phyloP scores from a whole-genome alignment of 345 rosid genomes.

The Rhodamnia argentea region DNA sequence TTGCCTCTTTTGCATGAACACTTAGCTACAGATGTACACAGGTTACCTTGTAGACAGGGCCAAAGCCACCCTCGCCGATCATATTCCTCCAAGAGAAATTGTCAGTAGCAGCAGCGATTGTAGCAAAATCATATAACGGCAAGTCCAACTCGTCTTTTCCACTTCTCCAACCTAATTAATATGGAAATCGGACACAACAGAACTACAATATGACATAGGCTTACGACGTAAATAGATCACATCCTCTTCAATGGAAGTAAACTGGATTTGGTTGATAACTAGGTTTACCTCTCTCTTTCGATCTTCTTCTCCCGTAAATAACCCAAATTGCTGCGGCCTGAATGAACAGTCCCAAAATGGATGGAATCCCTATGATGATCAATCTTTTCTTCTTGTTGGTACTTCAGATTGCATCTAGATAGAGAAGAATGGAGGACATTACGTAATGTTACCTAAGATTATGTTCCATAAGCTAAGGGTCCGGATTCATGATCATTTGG shows the following conservation, averaged over 20 bases:
- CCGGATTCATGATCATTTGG: not conserved
- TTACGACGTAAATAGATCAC: not conserved
- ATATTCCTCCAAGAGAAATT: slow-evolving; percentile 23
- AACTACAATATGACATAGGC: not conserved
- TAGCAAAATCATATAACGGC: slow-evolving; percentile 27
- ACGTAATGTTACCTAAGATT: not conserved
- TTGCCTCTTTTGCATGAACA: not conserved
- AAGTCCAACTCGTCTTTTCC: slow-evolving; percentile 13
- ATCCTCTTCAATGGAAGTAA: slow-evolving; percentile 21
- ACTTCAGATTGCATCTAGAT: not conserved
- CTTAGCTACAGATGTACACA: not conserved
- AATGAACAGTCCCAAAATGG: not conserved
- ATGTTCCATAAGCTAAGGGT: not conserved
- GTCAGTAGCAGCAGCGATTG: slow-evolving; percentile 27
- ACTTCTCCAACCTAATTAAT: not conserved
- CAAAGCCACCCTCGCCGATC: slow-evolving; percentile 48
- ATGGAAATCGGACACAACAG: not conserved
- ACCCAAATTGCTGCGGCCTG: not conserved
- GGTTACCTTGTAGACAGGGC: slow-evolving; percentile 35
- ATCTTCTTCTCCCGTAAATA: not conserved
- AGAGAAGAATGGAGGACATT: not conserved
- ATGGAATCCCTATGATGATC: not conserved
- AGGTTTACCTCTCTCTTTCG: not conserved
- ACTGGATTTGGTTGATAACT: not conserved
- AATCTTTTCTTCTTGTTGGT: not conserved